Conservation (phyloP, 257 asterid genomes). For the Lantana camara region DNA sequence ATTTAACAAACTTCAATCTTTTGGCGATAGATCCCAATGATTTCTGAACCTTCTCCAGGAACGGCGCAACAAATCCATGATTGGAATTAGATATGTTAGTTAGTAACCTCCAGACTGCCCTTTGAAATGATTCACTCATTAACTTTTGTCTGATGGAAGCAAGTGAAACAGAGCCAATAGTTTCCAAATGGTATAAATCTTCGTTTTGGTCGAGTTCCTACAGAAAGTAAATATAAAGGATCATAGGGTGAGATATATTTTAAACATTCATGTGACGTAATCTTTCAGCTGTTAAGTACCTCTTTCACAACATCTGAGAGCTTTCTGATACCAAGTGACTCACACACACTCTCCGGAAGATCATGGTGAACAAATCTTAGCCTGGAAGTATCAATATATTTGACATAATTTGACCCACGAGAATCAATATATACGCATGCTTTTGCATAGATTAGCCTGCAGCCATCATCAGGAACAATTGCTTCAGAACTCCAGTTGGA, state of each 20-base stretch:
- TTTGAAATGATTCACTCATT: constrained; percentile 73
- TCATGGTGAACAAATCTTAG: constrained; percentile 84
- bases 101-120: constrained; percentile 68
- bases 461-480: constrained; percentile 89
- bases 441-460: constrained; percentile 87
- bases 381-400: constrained; percentile 75
- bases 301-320: constrained; percentile 91
- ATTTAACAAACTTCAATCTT: constrained; percentile 66
- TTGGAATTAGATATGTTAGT: constrained; percentile 41
- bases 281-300: constrained; percentile 46
- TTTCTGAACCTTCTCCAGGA: constrained; percentile 50
- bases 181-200: constrained; percentile 55
- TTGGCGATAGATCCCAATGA: constrained; percentile 64
- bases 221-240: constrained; percentile 29
- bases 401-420: constrained; percentile 71
- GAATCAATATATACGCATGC: constrained; percentile 83
- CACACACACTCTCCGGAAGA: constrained; percentile 69
- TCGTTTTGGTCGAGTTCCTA: constrained; percentile 71
- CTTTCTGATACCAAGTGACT: constrained; percentile 71
- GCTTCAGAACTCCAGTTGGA: constrained; percentile 73
- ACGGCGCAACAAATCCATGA: constrained; percentile 49
- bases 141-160: constrained; percentile 58
- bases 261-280: constrained; percentile 14
- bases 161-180: constrained; percentile 61
- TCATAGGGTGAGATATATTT: constrained; percentile 26